Evolutionary conservation across 805 yeast species (phyloP), one percentile per base, ranked within the genome.

Genomic region (Saccharomyces eubayanus): DNA sequence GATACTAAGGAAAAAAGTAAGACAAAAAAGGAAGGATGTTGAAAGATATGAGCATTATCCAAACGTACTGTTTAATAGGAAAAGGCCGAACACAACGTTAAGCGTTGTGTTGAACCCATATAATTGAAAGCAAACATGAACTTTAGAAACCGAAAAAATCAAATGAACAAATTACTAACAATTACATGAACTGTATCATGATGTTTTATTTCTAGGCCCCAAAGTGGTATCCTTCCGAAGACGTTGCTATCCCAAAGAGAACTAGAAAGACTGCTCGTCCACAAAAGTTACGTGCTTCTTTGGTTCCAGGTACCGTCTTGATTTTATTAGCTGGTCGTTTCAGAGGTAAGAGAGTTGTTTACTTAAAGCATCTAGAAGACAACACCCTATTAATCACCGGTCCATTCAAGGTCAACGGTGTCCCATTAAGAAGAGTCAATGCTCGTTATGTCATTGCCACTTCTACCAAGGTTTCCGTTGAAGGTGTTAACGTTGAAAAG

Each of bases 341-440:
- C 96, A 89, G 99, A 80, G 99, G 99, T 77, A 94, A 92, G 89
- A 91, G 98, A 82, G 99, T 94, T 70, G 98, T 92, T 64, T 87
- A 87, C 87, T 85, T 92, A 77, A 92, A 92, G 86, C 79, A 86
- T 77, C 84, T 94, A 74, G 96, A 90, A 80, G 98, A 94, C 85
- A 89, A 89, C 89, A 92, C 97, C 63, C 81, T 92, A 71, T 87
- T 92, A 74, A 96, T 92, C 62, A 80, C 97, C 59, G 99, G 99
- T 76, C 99, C 99, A 72, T 94, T 92, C 96, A 92, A 94, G 85
- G 89, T 92, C 72, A 92, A 92, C 81, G 99, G 99, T 82, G 99
- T 92, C 67, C 98, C 99, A 76, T 83, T 92, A 77, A 90, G 98
- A 87, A 89, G 97, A 84, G 98, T 92, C 69, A 94, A 92, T 77